These are phyloP conservation scores for Mycena maculata DNA, from an alignment of 768 basidiomycete genomes.

Conservation along the genomic window DNA sequence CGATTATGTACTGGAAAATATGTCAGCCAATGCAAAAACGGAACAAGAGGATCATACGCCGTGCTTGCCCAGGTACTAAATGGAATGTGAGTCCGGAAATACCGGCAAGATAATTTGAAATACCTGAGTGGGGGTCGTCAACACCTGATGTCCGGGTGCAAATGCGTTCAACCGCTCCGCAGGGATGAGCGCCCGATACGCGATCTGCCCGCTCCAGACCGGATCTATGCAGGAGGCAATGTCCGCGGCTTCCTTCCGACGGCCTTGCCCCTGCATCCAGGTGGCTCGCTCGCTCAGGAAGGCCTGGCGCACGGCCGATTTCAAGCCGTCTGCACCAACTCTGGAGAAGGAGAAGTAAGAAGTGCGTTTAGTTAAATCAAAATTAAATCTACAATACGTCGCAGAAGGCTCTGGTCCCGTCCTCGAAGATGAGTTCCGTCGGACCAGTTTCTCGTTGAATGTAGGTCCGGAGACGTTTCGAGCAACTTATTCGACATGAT, in stretches of 20 bases:
- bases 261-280: slow-evolving; percentile 48
- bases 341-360: slow-evolving; percentile 17
- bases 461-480: slow-evolving; percentile 71
- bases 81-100: neutral
- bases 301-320: slow-evolving; percentile 42
- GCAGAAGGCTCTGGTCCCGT: slow-evolving; percentile 68
- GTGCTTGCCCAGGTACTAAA: slow-evolving; percentile 68
- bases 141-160: slow-evolving; percentile 60
- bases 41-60: slow-evolving; percentile 46
- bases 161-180: slow-evolving; percentile 56
- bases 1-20: slow-evolving; percentile 63
- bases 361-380: neutral
- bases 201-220: slow-evolving; percentile 67
- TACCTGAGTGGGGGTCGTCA: slow-evolving; percentile 63
- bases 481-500: slow-evolving; percentile 59
- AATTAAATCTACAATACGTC: slow-evolving; percentile 59
- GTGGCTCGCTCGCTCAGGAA: slow-evolving; percentile 53
- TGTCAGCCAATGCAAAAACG: slow-evolving; percentile 4
- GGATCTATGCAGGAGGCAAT: slow-evolving; percentile 60
- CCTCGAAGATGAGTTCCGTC: slow-evolving; percentile 68
- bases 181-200: slow-evolving; percentile 71
- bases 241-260: slow-evolving; percentile 52
- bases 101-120: slow-evolving; percentile 27
- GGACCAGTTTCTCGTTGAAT: slow-evolving; percentile 53
- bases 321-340: slow-evolving; percentile 41